Evolutionary conservation across 345 rosid species (phyloP).

Genomic region (Pugionium cornutum): DNA sequence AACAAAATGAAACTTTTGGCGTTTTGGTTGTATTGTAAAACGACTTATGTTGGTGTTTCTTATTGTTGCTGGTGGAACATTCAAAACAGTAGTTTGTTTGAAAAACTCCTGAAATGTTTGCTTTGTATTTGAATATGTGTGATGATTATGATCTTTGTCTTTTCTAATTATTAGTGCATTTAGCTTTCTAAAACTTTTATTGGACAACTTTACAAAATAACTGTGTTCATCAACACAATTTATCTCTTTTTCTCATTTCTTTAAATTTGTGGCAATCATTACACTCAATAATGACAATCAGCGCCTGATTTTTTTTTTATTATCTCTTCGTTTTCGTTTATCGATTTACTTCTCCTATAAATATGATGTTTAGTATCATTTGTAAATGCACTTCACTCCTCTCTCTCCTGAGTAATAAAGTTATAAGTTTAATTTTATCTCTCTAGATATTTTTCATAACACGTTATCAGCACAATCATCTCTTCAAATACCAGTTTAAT

Average conservation of each 20-base stretch:
- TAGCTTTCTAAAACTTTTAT: neutral
- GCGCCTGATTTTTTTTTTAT: no score
- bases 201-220: neutral
- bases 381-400: no score
- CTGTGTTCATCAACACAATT: neutral
- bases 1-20: slow-evolving; percentile 22
- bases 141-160: neutral
- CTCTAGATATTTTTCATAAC: no score
- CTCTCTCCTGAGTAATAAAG: no score
- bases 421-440: no score
- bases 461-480: no score
- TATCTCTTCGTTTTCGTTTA: no score
- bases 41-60: slow-evolving; percentile 29
- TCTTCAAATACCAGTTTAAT: no score
- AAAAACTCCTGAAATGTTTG: slow-evolving; percentile 31
- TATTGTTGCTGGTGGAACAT: slow-evolving; percentile 17
- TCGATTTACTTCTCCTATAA: no score
- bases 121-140: slow-evolving; percentile 13
- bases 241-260: neutral
- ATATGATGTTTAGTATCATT: no score
- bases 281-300: slow-evolving; percentile 3
- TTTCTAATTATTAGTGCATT: slow-evolving; percentile 5
- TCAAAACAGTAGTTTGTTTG: slow-evolving; percentile 28
- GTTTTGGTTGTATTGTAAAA: slow-evolving; percentile 15
- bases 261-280: slow-evolving; percentile 25